These are phyloP conservation scores for Periconia digitata DNA, from an alignment of 2,329 filamentous ascomycete species.

Conservation along the genomic window DNA sequence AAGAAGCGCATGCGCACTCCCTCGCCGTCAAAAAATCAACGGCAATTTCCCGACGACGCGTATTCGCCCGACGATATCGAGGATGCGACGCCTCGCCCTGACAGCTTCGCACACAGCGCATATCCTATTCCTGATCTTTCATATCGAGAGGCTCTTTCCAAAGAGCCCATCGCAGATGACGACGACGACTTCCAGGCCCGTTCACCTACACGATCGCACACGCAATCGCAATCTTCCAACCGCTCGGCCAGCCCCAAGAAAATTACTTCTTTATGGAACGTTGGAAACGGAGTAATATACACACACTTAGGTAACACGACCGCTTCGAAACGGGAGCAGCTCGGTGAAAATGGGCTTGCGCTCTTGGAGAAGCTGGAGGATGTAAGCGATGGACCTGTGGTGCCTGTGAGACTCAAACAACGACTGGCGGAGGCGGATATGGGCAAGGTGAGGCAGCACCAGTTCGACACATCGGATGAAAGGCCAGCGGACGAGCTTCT, in stretches of 20 bases:
- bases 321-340: conserved; percentile 10
- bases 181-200: conserved; percentile 11
- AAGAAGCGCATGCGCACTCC: conserved; percentile 17
- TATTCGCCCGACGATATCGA: conserved; percentile 12
- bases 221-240: conserved; percentile 13
- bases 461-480: conserved; percentile 12
- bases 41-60: conserved; percentile 12
- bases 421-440: conserved; percentile 12
- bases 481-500: conserved; percentile 15
- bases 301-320: conserved; percentile 15
- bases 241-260: conserved; percentile 18
- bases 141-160: conserved; percentile 14
- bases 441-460: conserved; percentile 10
- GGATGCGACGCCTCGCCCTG: conserved; percentile 6
- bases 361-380: conserved; percentile 17
- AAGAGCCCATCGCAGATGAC: conserved; percentile 7
- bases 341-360: conserved; percentile 11
- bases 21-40: conserved; percentile 11
- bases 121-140: conserved; percentile 13
- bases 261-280: conserved; percentile 16
- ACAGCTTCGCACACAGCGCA: conserved; percentile 5
- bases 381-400: conserved; percentile 13
- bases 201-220: conserved; percentile 12
- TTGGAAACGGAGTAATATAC: conserved; percentile 16
- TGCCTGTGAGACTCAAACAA: conserved; percentile 12